Evolutionary conservation across 2,329 filamentous ascomycete species (phyloP).

Genomic region (Madurella mycetomatis): DNA sequence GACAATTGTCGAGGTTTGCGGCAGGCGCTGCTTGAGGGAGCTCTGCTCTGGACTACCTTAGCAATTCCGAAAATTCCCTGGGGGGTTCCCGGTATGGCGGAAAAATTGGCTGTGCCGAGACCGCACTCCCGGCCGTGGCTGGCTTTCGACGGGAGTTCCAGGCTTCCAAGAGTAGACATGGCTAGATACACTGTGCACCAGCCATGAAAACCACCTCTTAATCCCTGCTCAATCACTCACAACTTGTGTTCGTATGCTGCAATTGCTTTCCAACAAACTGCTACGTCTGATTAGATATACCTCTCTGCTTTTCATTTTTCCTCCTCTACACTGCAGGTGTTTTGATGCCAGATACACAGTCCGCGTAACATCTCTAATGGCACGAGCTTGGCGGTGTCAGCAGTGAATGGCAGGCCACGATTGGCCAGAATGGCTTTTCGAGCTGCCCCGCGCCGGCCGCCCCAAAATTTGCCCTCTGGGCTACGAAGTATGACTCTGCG

Average conservation of each 20-base stretch:
- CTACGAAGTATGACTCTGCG: slow-evolving; percentile 17
- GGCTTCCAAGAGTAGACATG: background rate
- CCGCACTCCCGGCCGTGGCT: slow-evolving; percentile 11
- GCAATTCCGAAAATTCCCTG: slow-evolving; percentile 29
- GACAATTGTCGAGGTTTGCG: slow-evolving; percentile 38
- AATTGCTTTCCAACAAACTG: no score
- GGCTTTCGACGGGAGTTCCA: background rate
- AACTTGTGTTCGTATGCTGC: no score
- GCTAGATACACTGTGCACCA: slow-evolving; percentile 1
- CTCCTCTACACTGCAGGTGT: background rate
- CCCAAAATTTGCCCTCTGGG: slow-evolving; percentile 8
- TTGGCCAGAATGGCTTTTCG: slow-evolving; percentile 11
- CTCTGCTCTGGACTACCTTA: slow-evolving; percentile 21
- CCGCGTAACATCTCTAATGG: background rate
- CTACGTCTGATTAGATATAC: no score
- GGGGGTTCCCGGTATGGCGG: slow-evolving; percentile 22
- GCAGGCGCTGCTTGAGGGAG: slow-evolving; percentile 26
- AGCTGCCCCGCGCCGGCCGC: slow-evolving; percentile 17
- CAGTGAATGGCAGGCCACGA: slow-evolving; percentile 11
- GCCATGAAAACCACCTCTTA: background rate
- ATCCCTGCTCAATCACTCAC: no score
- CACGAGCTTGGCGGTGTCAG: slow-evolving; percentile 9
- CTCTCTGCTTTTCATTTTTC: background rate
- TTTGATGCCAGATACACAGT: background rate
- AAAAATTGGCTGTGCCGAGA: slow-evolving; percentile 27